Evolutionary conservation across 768 basidiomycete genomes (phyloP).

Genomic region (Boletus bicolor): DNA sequence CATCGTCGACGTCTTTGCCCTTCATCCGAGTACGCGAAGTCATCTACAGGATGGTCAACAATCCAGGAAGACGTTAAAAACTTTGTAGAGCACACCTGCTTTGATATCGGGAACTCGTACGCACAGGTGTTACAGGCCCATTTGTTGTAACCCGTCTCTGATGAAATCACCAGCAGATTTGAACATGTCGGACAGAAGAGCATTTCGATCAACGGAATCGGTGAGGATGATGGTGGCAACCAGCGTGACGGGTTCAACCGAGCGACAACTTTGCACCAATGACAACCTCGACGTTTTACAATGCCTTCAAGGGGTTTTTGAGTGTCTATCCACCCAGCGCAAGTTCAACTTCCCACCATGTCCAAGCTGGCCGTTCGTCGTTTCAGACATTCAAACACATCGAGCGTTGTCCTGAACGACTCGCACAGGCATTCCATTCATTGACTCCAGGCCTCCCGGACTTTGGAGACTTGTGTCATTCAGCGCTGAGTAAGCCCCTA

Average conservation of each 20-base stretch:
- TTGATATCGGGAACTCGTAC: conserved; percentile 67
- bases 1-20: conserved; percentile 93
- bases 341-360: background rate
- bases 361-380: background rate
- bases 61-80: background rate
- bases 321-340: background rate
- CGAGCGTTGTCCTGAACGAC: background rate
- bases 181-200: conserved; percentile 94
- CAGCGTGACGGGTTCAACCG: background rate
- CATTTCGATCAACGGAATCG: conserved; percentile 43
- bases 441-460: background rate
- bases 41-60: conserved; percentile 52
- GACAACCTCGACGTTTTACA: background rate
- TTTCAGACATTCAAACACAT: background rate
- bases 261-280: background rate
- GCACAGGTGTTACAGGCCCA: conserved; percentile 94
- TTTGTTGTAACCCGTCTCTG: conserved; percentile 80
- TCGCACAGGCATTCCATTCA: background rate
- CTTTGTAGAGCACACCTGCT: conserved; percentile 15
- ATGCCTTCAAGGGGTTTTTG: background rate
- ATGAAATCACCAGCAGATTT: conserved; percentile 78
- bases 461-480: background rate
- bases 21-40: conserved; percentile 83
- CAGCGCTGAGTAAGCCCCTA: background rate
- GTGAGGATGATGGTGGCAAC: background rate